phyloP scores from a whole-genome alignment of 768 basidiomycete genomes.

The Roridomyces roridus region DNA sequence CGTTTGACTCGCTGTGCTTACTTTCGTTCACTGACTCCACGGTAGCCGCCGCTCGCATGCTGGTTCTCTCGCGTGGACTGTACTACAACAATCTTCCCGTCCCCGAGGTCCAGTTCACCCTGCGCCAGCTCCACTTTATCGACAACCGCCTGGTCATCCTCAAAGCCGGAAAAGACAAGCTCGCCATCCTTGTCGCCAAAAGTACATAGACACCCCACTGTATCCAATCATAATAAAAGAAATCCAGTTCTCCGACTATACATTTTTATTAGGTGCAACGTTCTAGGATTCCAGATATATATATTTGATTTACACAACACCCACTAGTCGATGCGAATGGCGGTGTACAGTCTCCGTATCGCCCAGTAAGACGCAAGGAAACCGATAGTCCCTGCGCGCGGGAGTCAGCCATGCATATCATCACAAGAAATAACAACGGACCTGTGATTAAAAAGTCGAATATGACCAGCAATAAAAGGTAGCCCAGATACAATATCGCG shows the following conservation, averaged over 20 bases:
- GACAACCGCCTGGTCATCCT: constrained; percentile 67
- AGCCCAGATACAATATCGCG: constrained; percentile 87
- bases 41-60: constrained; percentile 67
- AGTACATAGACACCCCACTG: neutral
- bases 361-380: constrained; percentile 93
- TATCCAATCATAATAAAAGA: no score
- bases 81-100: constrained; percentile 73
- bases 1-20: constrained; percentile 29
- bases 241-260: neutral
- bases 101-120: constrained; percentile 49
- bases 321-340: constrained; percentile 75
- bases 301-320: constrained; percentile 11
- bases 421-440: constrained; percentile 34
- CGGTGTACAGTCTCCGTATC: constrained; percentile 80
- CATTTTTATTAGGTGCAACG: constrained; percentile 2
- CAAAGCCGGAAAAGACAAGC: constrained; percentile 77
- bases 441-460: constrained; percentile 90
- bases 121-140: constrained; percentile 57
- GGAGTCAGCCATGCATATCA: neutral
- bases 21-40: neutral
- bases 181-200: constrained; percentile 57
- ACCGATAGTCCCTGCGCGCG: constrained; percentile 82
- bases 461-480: constrained; percentile 82
- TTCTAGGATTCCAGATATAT: constrained; percentile 8
- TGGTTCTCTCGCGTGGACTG: constrained; percentile 70